Conservation (phyloP, 257 asterid genomes). For the Solanum paucissectum region DNA sequence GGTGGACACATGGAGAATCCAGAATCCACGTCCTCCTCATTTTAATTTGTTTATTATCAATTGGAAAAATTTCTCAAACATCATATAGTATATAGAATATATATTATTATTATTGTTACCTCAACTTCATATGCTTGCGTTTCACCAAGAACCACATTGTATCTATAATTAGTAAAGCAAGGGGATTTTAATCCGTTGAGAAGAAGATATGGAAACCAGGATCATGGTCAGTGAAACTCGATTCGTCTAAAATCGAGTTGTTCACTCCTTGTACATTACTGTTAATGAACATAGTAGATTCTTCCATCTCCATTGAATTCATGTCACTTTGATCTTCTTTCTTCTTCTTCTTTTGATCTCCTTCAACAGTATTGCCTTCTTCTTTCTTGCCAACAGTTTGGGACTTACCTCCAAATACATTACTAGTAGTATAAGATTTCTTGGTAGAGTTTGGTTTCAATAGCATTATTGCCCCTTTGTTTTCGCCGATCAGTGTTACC, state of each 20-base stretch:
- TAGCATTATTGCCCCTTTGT: conserved; percentile 76
- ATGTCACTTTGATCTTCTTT: conserved; percentile 1
- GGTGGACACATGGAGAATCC: conserved; percentile 24
- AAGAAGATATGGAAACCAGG: conserved; percentile 68
- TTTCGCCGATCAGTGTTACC: conserved; percentile 65
- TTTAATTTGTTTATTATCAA: neutral
- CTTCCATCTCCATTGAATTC: conserved; percentile 3
- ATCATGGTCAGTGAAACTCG: conserved; percentile 26
- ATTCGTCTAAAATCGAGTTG: conserved; percentile 49
- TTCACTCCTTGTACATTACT: conserved; percentile 80
- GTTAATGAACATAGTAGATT: conserved; percentile 36
- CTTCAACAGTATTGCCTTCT: neutral
- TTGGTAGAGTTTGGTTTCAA: conserved; percentile 24
- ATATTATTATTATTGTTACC: neutral
- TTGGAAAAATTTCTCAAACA: neutral
- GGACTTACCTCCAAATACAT: neutral
- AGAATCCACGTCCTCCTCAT: conserved; percentile 10
- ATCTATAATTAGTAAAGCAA: neutral
- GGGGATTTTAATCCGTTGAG: conserved; percentile 10
- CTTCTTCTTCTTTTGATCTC: conserved; percentile 15
- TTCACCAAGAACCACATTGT: neutral
- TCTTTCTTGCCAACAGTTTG: conserved; percentile 13
- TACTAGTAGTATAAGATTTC: neutral
- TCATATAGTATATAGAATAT: neutral
- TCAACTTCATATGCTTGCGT: neutral